phyloP scores from a whole-genome alignment of 1,284 basidiomycete genomes.

The Apiotrichum gracile region DNA sequence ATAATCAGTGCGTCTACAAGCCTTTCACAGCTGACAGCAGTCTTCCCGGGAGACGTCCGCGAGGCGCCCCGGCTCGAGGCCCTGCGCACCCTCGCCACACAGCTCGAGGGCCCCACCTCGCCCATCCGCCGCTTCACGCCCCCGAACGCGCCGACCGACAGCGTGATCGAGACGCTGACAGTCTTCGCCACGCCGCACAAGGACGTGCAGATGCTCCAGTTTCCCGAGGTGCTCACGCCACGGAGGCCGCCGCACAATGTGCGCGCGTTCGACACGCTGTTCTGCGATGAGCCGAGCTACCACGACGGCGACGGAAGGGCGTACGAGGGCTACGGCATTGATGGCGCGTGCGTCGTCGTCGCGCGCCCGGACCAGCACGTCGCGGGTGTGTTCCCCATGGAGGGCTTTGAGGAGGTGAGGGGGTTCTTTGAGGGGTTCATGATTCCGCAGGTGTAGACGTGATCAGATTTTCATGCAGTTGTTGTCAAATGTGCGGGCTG shows the following conservation, averaged over 20 bases:
- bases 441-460: background rate
- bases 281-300: slow-evolving; percentile 33
- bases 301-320: slow-evolving; percentile 41
- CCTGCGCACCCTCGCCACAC: slow-evolving; percentile 50
- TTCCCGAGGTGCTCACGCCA: slow-evolving; percentile 17
- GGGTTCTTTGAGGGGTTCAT: slow-evolving; percentile 14
- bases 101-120: slow-evolving; percentile 35
- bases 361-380: slow-evolving; percentile 44
- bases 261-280: slow-evolving; percentile 22
- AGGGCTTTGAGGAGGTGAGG: background rate
- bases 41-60: slow-evolving; percentile 59
- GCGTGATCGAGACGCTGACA: slow-evolving; percentile 19
- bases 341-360: slow-evolving; percentile 36
- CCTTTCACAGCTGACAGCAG: slow-evolving; percentile 4
- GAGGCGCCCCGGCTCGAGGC: slow-evolving; percentile 47
- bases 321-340: slow-evolving; percentile 42
- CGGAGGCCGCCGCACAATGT: slow-evolving; percentile 13
- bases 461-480: too few species aligned
- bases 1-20: slow-evolving; percentile 45
- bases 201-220: slow-evolving; percentile 11
- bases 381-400: slow-evolving; percentile 15
- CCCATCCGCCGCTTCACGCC: slow-evolving; percentile 39
- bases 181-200: slow-evolving; percentile 17
- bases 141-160: slow-evolving; percentile 31
- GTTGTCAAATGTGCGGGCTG: too few species aligned